A percentile compares a stretch with the other conserved stretches of the same genome.
Evolutionary conservation across 2,329 filamentous ascomycete species (phyloP).

Genomic region (Lecanoromycetidae sp.): DNA sequence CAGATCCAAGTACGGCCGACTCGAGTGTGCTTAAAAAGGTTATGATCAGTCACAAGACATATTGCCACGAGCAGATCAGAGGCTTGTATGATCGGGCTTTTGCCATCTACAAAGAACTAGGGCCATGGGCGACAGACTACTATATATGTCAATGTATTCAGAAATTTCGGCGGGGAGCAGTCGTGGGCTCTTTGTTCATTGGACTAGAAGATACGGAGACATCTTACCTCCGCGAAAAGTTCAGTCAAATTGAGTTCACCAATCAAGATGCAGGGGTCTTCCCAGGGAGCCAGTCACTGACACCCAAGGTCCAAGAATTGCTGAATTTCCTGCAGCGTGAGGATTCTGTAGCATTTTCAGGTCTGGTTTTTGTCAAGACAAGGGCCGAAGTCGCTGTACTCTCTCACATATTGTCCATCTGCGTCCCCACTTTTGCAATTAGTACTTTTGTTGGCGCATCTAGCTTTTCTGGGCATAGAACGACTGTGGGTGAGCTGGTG

Average conservation of each 20-base stretch:
- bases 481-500: constrained; percentile 38
- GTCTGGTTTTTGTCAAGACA: constrained; percentile 58
- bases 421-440: constrained; percentile 32
- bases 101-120: constrained; percentile 47
- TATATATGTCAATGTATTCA: constrained; percentile 46
- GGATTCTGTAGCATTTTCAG: constrained; percentile 35
- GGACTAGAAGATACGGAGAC: constrained; percentile 42
- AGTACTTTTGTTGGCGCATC: constrained; percentile 44
- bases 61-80: constrained; percentile 44
- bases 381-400: constrained; percentile 50
- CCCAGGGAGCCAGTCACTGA: constrained; percentile 22
- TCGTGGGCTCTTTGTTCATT: constrained; percentile 24
- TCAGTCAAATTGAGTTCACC: constrained; percentile 15
- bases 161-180: constrained; percentile 22
- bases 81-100: constrained; percentile 40
- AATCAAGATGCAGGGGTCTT: not conserved
- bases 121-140: constrained; percentile 55
- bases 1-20: constrained; percentile 27
- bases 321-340: constrained; percentile 40
- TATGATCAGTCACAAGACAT: constrained; percentile 28
- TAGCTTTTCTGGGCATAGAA: constrained; percentile 30
- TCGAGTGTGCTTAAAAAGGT: constrained; percentile 22
- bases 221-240: constrained; percentile 40
- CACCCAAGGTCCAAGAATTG: constrained; percentile 47
- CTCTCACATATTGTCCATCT: constrained; percentile 42